phyloP scores from a whole-genome alignment of 371 early-diverging fungal species.

The Syncephalis plumigaleata region DNA sequence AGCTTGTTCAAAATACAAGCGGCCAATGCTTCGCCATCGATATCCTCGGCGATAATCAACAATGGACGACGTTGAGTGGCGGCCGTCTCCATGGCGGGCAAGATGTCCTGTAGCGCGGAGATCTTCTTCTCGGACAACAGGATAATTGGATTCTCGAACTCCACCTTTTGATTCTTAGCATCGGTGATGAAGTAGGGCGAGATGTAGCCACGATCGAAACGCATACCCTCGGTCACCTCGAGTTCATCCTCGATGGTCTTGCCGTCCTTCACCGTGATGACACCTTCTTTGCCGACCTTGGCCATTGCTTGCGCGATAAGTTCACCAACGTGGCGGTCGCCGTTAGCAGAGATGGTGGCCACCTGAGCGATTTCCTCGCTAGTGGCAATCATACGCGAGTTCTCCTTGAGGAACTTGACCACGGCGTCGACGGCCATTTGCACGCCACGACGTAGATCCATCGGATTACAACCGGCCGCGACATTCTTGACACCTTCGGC shows the following conservation, averaged over 20 bases:
- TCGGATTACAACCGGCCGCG: conserved; percentile 96
- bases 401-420: conserved; percentile 69
- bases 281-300: conserved; percentile 98
- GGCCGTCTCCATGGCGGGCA: conserved; percentile 87
- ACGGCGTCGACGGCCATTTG: conserved; percentile 83
- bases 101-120: conserved; percentile 80
- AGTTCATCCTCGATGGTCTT: conserved; percentile 95
- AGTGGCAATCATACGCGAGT: conserved; percentile 83
- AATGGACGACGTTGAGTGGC: conserved; percentile 92
- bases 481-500: conserved; percentile 97
- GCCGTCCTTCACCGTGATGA: conserved; percentile 96
- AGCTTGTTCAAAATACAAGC: conserved; percentile 97
- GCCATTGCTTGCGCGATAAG: conserved; percentile 97
- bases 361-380: conserved; percentile 91
- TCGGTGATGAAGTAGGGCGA: conserved; percentile 98
- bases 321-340: conserved; percentile 87
- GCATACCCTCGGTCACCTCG: conserved; percentile 96
- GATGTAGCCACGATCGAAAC: conserved; percentile 97
- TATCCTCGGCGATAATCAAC: conserved; percentile 90
- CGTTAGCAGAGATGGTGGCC: conserved; percentile 97
- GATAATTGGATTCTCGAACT: conserved; percentile 95
- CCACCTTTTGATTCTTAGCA: conserved; percentile 91
- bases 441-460: conserved; percentile 93
- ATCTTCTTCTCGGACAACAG: conserved; percentile 94
- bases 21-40: conserved; percentile 96